A percentile compares a stretch with the other conserved stretches of the same genome.
These are phyloP conservation scores for Heliamphora exappendiculata DNA, from an alignment of 148 eudicot genomes.

Conservation along the genomic window DNA sequence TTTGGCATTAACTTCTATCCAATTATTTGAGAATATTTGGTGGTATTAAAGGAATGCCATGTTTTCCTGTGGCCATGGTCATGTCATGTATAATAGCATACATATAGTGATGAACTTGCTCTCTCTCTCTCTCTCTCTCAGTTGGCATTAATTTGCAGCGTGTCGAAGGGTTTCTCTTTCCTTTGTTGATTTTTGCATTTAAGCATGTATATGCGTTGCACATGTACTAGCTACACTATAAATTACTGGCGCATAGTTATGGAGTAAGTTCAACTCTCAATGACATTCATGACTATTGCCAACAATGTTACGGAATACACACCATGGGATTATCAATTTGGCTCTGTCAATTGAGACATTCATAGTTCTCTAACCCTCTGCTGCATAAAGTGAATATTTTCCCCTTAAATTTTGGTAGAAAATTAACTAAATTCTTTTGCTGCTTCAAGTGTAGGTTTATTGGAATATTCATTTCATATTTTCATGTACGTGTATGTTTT, in stretches of 20 bases:
- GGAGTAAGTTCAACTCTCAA: background rate
- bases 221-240: background rate
- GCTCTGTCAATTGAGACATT: background rate
- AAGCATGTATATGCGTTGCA: background rate
- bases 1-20: background rate
- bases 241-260: background rate
- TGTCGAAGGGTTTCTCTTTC: constrained; percentile 6
- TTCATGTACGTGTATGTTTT: background rate
- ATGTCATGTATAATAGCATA: background rate
- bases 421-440: background rate
- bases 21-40: background rate
- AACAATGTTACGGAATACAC: background rate
- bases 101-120: background rate
- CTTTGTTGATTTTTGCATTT: constrained; percentile 5
- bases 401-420: background rate
- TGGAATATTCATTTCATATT: background rate
- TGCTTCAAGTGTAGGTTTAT: background rate
- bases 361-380: background rate
- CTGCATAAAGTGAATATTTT: background rate
- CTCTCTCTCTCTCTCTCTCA: background rate
- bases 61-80: background rate
- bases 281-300: background rate
- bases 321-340: background rate
- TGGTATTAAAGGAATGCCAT: background rate
- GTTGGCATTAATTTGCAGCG: background rate